A percentile compares a stretch with the other conserved stretches of the same genome.
Conservation (phyloP, 768 basidiomycete species). For the Rhodocollybia butyracea region DNA sequence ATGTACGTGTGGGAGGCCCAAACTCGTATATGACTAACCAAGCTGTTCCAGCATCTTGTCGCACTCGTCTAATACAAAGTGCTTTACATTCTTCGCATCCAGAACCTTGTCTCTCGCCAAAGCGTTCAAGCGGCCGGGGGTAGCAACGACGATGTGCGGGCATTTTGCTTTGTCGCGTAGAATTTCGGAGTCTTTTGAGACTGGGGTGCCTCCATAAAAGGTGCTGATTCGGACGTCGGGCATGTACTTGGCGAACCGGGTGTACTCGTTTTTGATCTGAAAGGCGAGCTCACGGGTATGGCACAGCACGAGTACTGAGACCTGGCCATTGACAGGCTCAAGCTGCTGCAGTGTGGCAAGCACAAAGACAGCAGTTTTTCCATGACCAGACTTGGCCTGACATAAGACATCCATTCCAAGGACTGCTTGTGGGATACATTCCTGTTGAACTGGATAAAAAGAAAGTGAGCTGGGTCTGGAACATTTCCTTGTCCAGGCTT, state of each 20-base stretch:
- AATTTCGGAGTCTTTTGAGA: conserved; percentile 89
- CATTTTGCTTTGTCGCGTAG: conserved; percentile 96
- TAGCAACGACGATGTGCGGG: conserved; percentile 98
- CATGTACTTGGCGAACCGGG: conserved; percentile 99
- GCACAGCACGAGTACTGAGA: conserved; percentile 95
- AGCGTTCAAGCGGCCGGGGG: conserved; percentile 95
- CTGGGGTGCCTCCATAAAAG: conserved; percentile 96
- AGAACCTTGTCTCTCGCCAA: conserved; percentile 93
- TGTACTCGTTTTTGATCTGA: conserved; percentile 99
- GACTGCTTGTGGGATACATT: conserved; percentile 99
- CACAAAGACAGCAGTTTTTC: conserved; percentile 99
- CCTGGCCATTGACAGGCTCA: conserved; percentile 97
- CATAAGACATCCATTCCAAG: conserved; percentile 99
- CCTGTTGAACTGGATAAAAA: conserved; percentile 82
- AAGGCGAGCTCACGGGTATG: conserved; percentile 99
- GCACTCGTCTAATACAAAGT: conserved; percentile 99
- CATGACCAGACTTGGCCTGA: conserved; percentile 98
- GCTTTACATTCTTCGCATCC: conserved; percentile 95
- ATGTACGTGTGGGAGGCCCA: conserved; percentile 53
- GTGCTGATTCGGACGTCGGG: conserved; percentile 96
- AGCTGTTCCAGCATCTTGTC: conserved; percentile 99
- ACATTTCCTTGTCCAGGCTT: conserved; percentile 12
- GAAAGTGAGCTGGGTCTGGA: not conserved
- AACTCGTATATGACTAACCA: conserved; percentile 96
- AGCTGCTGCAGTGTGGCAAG: conserved; percentile 96